Percentiles rank a stretch among this genome's conserved stretches.
Evolutionary conservation across 2,329 filamentous ascomycete species (phyloP).

Genomic region (Emergomyces orientalis): DNA sequence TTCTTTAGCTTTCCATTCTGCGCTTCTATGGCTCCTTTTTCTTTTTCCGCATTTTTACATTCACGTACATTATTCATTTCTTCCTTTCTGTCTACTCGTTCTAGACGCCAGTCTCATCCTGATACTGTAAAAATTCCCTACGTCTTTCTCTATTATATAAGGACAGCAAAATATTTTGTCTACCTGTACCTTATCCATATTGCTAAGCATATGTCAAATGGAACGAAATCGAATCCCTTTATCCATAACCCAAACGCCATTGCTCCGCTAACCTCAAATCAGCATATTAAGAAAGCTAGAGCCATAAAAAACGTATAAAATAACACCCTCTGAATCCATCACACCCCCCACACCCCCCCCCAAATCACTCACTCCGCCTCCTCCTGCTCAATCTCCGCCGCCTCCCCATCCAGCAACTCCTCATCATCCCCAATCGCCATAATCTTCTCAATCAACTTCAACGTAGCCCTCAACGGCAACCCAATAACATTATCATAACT

Average conservation of each 20-base stretch:
- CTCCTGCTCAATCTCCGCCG: slow-evolving; percentile 35
- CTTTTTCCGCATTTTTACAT: neutral
- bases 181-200: neutral
- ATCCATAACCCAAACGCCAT: neutral
- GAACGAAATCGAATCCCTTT: neutral
- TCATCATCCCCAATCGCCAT: slow-evolving; percentile 63
- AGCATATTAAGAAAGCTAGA: neutral
- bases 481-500: slow-evolving; percentile 91
- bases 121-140: slow-evolving; percentile 4
- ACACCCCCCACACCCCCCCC: neutral
- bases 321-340: neutral
- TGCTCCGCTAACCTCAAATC: neutral
- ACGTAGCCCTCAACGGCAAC: slow-evolving; percentile 65
- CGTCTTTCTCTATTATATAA: neutral
- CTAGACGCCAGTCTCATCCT: neutral
- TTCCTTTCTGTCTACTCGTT: neutral
- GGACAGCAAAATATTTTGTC: slow-evolving; percentile 2
- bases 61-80: slow-evolving; percentile 2
- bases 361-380: slow-evolving; percentile 11
- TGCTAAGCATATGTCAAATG: neutral
- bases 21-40: too few species aligned
- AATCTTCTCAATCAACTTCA: slow-evolving; percentile 82
- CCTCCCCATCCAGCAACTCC: slow-evolving; percentile 41
- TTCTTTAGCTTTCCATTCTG: neutral
- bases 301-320: too few species aligned